Conservation (phyloP, 1,284 basidiomycete genomes). For the Trichosporon sp. region DNA sequence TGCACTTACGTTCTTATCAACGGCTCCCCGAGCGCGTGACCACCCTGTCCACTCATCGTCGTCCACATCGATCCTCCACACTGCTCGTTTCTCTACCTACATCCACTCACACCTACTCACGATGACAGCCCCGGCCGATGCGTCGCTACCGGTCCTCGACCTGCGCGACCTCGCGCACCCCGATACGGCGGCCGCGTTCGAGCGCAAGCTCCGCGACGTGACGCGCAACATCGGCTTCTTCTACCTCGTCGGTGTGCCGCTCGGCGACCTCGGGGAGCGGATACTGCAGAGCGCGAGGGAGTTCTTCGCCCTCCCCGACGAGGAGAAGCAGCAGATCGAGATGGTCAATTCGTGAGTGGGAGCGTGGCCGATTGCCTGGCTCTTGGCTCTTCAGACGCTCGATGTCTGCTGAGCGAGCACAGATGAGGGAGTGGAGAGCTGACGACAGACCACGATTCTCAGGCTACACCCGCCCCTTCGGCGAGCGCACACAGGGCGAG, state of each 20-base stretch:
- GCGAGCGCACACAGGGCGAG: conserved; percentile 29
- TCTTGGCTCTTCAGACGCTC: too few relatives aligned
- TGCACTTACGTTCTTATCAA: not conserved
- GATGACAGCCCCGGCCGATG: not conserved
- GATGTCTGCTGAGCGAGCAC: too few relatives aligned
- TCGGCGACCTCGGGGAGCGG: conserved; percentile 37
- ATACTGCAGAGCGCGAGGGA: conserved; percentile 36
- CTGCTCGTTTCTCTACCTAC: not conserved
- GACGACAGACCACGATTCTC: conserved; percentile 28
- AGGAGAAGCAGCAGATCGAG: conserved; percentile 40
- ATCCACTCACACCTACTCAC: not conserved
- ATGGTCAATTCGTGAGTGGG: conserved; percentile 36
- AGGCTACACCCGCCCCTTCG: conserved; percentile 32
- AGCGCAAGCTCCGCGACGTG: conserved; percentile 24
- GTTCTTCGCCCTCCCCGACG: conserved; percentile 45
- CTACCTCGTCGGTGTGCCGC: conserved; percentile 44
- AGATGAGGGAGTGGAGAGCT: not conserved
- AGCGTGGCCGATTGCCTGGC: too few relatives aligned
- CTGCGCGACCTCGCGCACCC: conserved; percentile 29
- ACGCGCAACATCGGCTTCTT: conserved; percentile 43
- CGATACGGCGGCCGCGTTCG: conserved; percentile 22
- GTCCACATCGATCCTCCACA: not conserved
- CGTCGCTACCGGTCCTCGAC: conserved; percentile 31
- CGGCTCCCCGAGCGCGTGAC: not conserved
- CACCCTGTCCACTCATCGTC: not conserved